These are phyloP conservation scores for Corymbia maculata DNA, from an alignment of 345 rosid genomes.

Conservation along the genomic window DNA sequence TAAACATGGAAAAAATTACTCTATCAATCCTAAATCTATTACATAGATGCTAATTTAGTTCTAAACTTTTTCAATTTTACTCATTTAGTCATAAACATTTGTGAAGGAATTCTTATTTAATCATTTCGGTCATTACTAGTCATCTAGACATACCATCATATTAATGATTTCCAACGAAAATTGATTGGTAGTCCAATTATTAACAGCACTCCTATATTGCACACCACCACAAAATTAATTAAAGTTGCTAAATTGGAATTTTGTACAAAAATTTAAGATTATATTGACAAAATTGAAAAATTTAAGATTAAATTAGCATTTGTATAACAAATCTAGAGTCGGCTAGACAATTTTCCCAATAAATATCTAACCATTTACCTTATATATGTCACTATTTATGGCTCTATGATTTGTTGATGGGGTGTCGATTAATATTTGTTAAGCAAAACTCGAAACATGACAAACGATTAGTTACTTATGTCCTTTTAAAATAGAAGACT, in stretches of 20 bases:
- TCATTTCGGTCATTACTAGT: not conserved
- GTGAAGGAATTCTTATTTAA: not conserved
- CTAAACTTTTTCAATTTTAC: too few relatives aligned
- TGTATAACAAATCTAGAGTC: not conserved
- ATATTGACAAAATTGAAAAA: not conserved
- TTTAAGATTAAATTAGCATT: not conserved
- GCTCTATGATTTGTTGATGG: not conserved
- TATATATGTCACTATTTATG: not conserved
- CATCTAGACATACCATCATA: too few relatives aligned
- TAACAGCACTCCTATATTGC: rapidly evolving
- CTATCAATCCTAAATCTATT: too few relatives aligned
- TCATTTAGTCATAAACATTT: not conserved
- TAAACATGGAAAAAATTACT: too few relatives aligned
- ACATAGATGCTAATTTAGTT: too few relatives aligned
- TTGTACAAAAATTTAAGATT: rapidly evolving
- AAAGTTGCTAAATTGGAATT: not conserved
- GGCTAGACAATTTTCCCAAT: not conserved
- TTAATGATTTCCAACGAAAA: too few relatives aligned
- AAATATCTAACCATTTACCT: not conserved
- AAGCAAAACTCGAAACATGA: not conserved
- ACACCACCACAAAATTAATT: not conserved
- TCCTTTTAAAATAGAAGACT: not conserved
- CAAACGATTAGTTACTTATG: not conserved
- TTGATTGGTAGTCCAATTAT: too few relatives aligned
- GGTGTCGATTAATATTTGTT: not conserved